Percentiles rank a stretch among this genome's conserved stretches.
phyloP scores from a whole-genome alignment of 2,329 filamentous ascomycete genomes.

The Monosporascus sp. region DNA sequence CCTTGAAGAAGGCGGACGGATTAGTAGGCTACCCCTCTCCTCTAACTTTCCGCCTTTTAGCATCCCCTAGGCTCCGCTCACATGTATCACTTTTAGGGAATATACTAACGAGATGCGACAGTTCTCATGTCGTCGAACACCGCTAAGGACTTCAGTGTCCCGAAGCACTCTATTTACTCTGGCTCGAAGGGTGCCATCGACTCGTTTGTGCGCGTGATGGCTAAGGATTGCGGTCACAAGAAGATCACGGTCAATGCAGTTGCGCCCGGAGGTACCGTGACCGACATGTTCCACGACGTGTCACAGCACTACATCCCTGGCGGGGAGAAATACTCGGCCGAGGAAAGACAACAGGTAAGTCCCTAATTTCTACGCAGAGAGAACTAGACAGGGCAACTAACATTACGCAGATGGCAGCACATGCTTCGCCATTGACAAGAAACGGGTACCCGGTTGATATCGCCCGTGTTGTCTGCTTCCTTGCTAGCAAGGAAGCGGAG shows the following conservation, averaged over 20 bases:
- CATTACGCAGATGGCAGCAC: slow-evolving; percentile 18
- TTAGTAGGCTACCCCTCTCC: too few species aligned
- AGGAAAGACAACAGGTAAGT: slow-evolving; percentile 34
- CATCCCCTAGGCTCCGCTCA: too few species aligned
- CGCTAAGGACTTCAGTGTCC: slow-evolving; percentile 60
- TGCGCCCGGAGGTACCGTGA: slow-evolving; percentile 63
- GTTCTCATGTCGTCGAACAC: slow-evolving; percentile 30
- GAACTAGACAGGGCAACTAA: too few species aligned
- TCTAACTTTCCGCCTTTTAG: too few species aligned
- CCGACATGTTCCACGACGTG: slow-evolving; percentile 62
- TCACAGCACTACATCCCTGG: slow-evolving; percentile 59
- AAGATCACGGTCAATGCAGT: slow-evolving; percentile 64
- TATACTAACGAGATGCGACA: slow-evolving; percentile 32
- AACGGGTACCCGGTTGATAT: slow-evolving; percentile 65
- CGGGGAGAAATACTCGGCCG: slow-evolving; percentile 44
- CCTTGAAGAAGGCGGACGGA: slow-evolving; percentile 59
- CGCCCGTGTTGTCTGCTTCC: slow-evolving; percentile 57
- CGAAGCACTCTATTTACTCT: slow-evolving; percentile 68
- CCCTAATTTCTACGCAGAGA: slow-evolving; percentile 24
- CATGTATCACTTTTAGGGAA: slow-evolving; percentile 67
- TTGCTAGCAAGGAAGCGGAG: slow-evolving; percentile 41
- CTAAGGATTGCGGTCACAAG: slow-evolving; percentile 63
- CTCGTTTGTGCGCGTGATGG: slow-evolving; percentile 70
- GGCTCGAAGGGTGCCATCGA: slow-evolving; percentile 72
- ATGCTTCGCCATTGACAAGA: slow-evolving; percentile 56